Evolutionary conservation across 139 green algal genomes (phyloP), one percentile per base, ranked within the genome.

Genomic region (Picochlorum sp.): DNA sequence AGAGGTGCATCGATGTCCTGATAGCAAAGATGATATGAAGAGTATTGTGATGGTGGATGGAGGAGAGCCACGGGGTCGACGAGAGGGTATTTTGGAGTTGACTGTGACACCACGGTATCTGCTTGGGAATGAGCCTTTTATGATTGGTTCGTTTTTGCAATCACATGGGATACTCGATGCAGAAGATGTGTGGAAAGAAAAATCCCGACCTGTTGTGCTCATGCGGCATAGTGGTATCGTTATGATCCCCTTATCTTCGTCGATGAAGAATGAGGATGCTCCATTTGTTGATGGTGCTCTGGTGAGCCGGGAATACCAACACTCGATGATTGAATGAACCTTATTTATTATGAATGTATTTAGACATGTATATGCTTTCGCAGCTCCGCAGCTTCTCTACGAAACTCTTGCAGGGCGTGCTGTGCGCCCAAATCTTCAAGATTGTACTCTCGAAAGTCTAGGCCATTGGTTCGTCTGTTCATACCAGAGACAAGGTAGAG

Each of bases 401-500:
- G 21, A 59, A 59, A 59, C 20, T 59, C 51, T 59, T 59, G 18
- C n/a, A 59, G 7, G 23, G 51, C 47, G 15, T 10, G 9, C n/a
- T 20, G 18, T 26, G 47, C 47, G n/a, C 47, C 47, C 47, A 54
- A 54, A 26, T 54, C 18, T 21, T 54, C 47, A 30, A 59, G 51
- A 59, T 59, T 15, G 13, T 23, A 23, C 21, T 66, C 60, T 56
- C 60, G n/a, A 55, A 45, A 66, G 18, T 23, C n/a, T 6, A 26
- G 11, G 41, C 34, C 24, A 57, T 66, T 59, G 11, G 15, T 14
- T 23, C 60, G 37, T 68, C 62, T 54, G 1, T 62, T 58, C 26
- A 23, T 49, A 13, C 69, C 63, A 20, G 24, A 41, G 2, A 47
- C 55, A 2, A 70, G 30, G 26, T 82, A 82, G 63, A 82, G 45